Evolutionary conservation across 305 asterid species (phyloP).

Genomic region (Withania somnifera): DNA sequence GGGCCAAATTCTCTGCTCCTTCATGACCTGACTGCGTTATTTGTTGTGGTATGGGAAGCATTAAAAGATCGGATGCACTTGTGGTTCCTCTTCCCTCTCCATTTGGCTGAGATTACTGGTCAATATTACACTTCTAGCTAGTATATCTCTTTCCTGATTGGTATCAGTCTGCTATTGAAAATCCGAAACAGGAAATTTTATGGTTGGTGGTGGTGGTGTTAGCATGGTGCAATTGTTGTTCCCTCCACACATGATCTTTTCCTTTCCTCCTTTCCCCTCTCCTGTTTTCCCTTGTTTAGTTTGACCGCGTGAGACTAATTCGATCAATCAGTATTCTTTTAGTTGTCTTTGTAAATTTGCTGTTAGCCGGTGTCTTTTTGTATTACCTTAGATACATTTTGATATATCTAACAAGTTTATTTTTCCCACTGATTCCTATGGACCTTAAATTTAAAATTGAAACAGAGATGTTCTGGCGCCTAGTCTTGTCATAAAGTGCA

Average conservation of each 20-base stretch:
- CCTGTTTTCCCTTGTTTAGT: not conserved
- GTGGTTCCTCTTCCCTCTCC: constrained; percentile 95
- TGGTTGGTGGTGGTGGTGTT: not conserved
- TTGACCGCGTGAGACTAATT: not conserved
- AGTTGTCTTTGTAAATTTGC: not conserved
- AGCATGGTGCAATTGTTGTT: not conserved
- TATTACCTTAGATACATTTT: not conserved
- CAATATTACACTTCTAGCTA: not conserved
- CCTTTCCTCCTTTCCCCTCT: not conserved
- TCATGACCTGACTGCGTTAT: constrained; percentile 91
- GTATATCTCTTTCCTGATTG: not conserved
- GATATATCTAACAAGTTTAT: not conserved
- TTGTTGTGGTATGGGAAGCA: constrained; percentile 99
- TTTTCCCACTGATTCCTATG: not conserved
- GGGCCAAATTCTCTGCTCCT: constrained; percentile 93
- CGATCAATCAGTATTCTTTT: not conserved
- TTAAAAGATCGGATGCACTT: constrained; percentile 91
- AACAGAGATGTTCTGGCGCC: not conserved
- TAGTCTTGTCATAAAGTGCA: not conserved
- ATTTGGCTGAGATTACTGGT: constrained; percentile 44
- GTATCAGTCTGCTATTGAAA: not conserved
- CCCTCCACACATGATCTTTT: not conserved
- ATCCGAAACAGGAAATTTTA: not conserved
- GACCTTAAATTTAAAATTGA: not conserved
- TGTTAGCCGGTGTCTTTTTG: not conserved